Evolutionary conservation across 2,329 filamentous ascomycete genomes (phyloP).

Genomic region (Neurospora sp.): DNA sequence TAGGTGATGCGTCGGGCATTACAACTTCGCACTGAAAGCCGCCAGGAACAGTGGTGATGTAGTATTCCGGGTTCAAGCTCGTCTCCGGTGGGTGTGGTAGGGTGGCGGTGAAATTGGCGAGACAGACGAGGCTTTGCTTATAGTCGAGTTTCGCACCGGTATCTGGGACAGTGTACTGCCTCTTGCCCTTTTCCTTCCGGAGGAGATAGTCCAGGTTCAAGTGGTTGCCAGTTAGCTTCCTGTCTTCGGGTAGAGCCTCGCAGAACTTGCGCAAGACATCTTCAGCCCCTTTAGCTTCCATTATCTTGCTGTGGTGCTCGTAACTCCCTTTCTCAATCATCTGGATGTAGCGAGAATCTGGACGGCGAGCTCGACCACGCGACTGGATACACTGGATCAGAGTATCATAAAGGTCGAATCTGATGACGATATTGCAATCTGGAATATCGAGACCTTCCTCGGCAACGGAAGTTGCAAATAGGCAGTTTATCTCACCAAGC

Average conservation of each 20-base stretch:
- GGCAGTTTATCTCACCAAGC: conserved; percentile 48
- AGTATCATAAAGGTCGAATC: conserved; percentile 82
- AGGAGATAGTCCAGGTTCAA: conserved; percentile 47
- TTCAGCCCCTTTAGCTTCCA: conserved; percentile 48
- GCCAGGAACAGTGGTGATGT: conserved; percentile 44
- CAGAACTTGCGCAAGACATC: conserved; percentile 66
- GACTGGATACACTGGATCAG: conserved; percentile 96
- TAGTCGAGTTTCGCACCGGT: conserved; percentile 76
- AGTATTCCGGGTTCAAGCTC: conserved; percentile 43
- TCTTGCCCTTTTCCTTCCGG: conserved; percentile 37
- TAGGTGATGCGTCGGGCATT: conserved; percentile 64
- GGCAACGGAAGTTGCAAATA: conserved; percentile 57
- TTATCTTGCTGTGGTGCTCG: conserved; percentile 45
- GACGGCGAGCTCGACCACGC: conserved; percentile 71
- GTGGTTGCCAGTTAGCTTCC: conserved; percentile 53
- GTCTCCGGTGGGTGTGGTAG: conserved; percentile 40
- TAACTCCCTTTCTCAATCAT: conserved; percentile 69
- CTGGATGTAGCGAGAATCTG: conserved; percentile 69
- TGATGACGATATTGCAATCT: conserved; percentile 55
- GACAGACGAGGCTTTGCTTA: conserved; percentile 58
- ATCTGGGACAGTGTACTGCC: conserved; percentile 48
- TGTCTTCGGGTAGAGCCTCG: conserved; percentile 60
- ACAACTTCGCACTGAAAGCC: conserved; percentile 70
- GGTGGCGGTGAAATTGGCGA: conserved; percentile 65
- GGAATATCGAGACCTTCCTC: conserved; percentile 62